Base-by-base conservation (phyloP, 352 stramenopile genomes). In the Pythium volutum region DNA sequence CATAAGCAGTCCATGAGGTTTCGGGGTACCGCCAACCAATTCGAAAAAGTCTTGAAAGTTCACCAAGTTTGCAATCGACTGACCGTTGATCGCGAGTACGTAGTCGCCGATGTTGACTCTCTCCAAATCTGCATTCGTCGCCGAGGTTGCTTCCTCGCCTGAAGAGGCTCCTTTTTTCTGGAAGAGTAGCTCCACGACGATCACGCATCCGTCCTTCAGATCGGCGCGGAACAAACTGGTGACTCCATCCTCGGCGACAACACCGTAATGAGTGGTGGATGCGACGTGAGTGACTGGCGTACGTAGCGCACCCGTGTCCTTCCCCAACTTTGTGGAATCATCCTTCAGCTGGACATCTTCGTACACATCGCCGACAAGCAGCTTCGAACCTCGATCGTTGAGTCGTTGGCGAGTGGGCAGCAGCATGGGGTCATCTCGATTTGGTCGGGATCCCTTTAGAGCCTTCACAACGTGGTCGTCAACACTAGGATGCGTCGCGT, bases 401-500 rank as follows among this genome's bases (percentile, higher is more conserved):
- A 87, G 65, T 18, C 64, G 65, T 11, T 75, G 54, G 2, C 85
- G 81, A 26, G 92, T 54, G 16, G 79, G 75, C 0, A 78, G 57
- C 8, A 89, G 71, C 20, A 87, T 58, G 1, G 77, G 77, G 31
- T 95, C 85, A 58, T 91, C 79, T 39, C 79, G 79, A 56, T 78
- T 87, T 26, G 76, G 84, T 64, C 90, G 88, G 7, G 74, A 76
- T 27, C 85, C 85, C 53, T 90, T 90, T 4, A 95, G 70, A 25
- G 77, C 65, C 54, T 93, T 95, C 11, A 95, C 64, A 50, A 88
- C 31, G 43, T 88, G 76, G 25, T 92, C 83, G 46, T 95, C 85
- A 0, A 64, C 54, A 58, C 75, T 90, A 1, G 80, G 82, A 18
- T 89, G 82, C 25, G 81, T 82, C 26, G 81, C 70, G 42, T 95